A percentile compares a stretch with the other conserved stretches of the same genome.
phyloP scores from a whole-genome alignment of 2,329 filamentous ascomycete genomes.

The Drechslerella dactyloides region DNA sequence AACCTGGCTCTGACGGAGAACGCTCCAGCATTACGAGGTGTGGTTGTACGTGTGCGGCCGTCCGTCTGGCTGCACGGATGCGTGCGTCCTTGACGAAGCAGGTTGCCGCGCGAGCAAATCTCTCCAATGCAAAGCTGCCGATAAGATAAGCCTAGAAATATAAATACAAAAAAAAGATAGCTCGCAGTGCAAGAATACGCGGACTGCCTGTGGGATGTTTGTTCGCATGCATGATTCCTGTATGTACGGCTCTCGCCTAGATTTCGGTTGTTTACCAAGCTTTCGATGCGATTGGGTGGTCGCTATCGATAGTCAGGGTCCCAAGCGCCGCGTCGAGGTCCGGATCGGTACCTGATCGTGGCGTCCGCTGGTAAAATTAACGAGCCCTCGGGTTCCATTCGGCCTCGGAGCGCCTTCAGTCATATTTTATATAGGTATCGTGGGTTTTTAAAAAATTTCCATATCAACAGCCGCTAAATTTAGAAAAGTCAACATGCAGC shows the following conservation, averaged over 20 bases:
- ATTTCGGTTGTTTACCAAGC: constrained; percentile 1
- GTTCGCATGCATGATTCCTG: too few relatives aligned
- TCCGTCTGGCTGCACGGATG: too few relatives aligned
- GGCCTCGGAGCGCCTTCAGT: not conserved
- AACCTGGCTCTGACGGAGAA: constrained; percentile 4
- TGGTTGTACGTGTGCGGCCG: too few relatives aligned
- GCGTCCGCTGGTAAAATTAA: constrained; percentile 1
- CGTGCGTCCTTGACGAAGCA: too few relatives aligned
- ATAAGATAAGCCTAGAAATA: too few relatives aligned
- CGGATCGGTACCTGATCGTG: not conserved
- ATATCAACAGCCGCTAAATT: not conserved
- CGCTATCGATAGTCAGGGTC: not conserved
- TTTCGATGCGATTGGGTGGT: not conserved
- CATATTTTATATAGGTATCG: not conserved
- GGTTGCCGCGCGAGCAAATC: too few relatives aligned
- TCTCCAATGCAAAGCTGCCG: too few relatives aligned
- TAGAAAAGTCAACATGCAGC: not conserved
- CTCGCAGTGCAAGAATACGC: too few relatives aligned
- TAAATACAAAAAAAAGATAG: too few relatives aligned
- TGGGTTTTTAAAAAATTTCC: not conserved
- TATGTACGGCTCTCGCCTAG: not conserved
- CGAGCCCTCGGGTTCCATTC: not conserved
- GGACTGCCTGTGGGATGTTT: too few relatives aligned
- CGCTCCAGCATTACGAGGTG: not conserved
- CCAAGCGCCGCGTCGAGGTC: not conserved